Evolutionary conservation across 345 rosid species (phyloP), one percentile per base, ranked within the genome.

Genomic region (Eucalyptus erythrocorys): DNA sequence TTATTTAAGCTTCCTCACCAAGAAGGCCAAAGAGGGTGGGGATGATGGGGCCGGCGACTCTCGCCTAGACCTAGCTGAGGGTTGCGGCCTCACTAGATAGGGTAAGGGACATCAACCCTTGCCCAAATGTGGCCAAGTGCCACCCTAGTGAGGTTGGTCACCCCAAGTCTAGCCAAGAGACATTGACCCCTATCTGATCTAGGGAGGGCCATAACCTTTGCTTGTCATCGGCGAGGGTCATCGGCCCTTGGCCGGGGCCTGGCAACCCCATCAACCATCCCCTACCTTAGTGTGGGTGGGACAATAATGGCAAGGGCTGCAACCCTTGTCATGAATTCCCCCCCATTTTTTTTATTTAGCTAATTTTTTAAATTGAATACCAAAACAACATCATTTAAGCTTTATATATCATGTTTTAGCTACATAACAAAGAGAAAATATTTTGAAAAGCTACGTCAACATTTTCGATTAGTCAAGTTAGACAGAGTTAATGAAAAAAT

Each of bases 171-270:
- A 26, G 30, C 6, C 6, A 55, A 55, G 30, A 26, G 61, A 4
- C 27, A 55, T 0, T 9, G 0, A 55, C 61, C 13, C 61, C 24
- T 1, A 6, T 5, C 13, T 13, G 0, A 55, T 2, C 30, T 55
- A 10, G 1, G 30, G 30, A 55, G 13, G 61, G 1, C 5, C 30
- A 55, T 13, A 22, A 55, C 61, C 13, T 22, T 55, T 55, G 19
- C 30, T 2, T 24, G 6, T 24, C 0, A 26, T 55, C 1, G 0
- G 1, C 6, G 0, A 55, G 30, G 13, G 61, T 55, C 13, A 5
- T 26, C 0, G 1, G 3, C 5, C 61, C 61, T 24, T 55, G 61
- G 61, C 13, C 5, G 0, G 0, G 57, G 26, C 57, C 10, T 51
- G 0, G 24, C 24, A 0, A 51, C 57, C 26, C 57, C 57, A 51